phyloP scores from a whole-genome alignment of 2,329 filamentous ascomycete genomes.

The Hortaea werneckii region DNA sequence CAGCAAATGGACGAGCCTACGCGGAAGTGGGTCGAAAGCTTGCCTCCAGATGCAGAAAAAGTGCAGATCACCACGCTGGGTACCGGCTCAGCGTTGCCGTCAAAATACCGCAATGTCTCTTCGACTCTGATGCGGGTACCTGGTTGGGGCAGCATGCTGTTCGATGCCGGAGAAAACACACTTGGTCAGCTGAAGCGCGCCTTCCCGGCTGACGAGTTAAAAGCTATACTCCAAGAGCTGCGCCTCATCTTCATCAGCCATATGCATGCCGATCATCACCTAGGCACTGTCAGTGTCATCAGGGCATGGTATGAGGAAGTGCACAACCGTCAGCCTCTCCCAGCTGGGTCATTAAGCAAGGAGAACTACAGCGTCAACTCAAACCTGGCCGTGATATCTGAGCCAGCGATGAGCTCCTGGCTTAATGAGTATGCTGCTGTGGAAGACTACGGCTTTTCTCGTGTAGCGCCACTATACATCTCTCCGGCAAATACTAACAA shows the following conservation, averaged over 20 bases:
- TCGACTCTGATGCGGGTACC: constrained; percentile 77
- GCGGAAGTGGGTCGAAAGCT: constrained; percentile 47
- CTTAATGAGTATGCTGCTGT: constrained; percentile 69
- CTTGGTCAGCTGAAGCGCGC: constrained; percentile 74
- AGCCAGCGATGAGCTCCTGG: constrained; percentile 62
- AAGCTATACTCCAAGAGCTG: constrained; percentile 65
- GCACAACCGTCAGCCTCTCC: constrained; percentile 30
- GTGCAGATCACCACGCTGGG: constrained; percentile 79
- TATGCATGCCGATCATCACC: constrained; percentile 89
- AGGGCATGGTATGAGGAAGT: constrained; percentile 63
- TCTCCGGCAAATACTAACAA: constrained; percentile 17
- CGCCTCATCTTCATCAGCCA: constrained; percentile 88
- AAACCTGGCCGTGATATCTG: constrained; percentile 56
- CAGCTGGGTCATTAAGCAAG: constrained; percentile 9
- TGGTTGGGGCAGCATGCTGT: constrained; percentile 73
- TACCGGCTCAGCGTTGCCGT: constrained; percentile 81
- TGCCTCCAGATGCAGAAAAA: constrained; percentile 54
- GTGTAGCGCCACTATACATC: constrained; percentile 42
- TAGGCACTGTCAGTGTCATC: constrained; percentile 74
- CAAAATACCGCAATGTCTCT: constrained; percentile 92
- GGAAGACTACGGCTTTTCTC: constrained; percentile 64
- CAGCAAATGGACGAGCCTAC: constrained; percentile 45
- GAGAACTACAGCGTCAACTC: constrained; percentile 12
- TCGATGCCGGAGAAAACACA: constrained; percentile 89
- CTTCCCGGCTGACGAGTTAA: constrained; percentile 54